Conservation (phyloP, 495 filamentous ascomycete genomes). For the Jackrogersella multiformis region DNA sequence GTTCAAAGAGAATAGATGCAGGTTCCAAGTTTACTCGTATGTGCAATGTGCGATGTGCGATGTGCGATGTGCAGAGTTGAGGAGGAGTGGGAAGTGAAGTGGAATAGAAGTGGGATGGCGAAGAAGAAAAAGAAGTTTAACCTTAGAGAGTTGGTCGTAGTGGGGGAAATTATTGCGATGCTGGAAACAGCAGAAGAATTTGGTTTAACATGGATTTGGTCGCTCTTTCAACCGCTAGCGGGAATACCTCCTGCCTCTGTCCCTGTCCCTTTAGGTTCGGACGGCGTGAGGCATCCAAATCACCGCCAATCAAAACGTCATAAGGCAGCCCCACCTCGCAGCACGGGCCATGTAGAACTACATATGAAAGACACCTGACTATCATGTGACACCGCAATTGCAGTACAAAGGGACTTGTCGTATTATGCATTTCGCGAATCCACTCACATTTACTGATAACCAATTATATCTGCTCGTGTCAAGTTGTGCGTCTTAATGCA, state of each 20-base stretch:
- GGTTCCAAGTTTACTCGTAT: conserved; percentile 1
- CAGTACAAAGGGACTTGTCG: neutral
- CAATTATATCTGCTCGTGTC: too few species aligned
- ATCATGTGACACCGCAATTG: conserved; percentile 42
- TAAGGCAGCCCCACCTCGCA: neutral
- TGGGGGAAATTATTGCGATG: conserved; percentile 42
- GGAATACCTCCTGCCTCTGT: too few species aligned
- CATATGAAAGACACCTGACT: conserved; percentile 28
- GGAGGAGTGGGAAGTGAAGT: neutral
- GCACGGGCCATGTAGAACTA: conserved; percentile 20
- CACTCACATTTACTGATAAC: too few species aligned
- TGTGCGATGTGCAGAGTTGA: conserved; percentile 7
- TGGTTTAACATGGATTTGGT: conserved; percentile 38
- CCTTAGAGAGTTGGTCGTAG: conserved; percentile 28
- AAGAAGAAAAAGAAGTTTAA: conserved; percentile 27
- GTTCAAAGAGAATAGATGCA: neutral
- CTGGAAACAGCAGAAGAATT: conserved; percentile 49
- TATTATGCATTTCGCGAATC: conserved; percentile 13
- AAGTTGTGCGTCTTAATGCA: conserved; percentile 4
- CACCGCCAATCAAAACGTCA: conserved; percentile 7
- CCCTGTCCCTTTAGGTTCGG: conserved; percentile 16
- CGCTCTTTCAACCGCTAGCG: conserved; percentile 45
- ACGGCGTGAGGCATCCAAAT: conserved; percentile 8
- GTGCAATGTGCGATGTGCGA: too few species aligned
- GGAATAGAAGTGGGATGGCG: conserved; percentile 16